A percentile compares a stretch with the other conserved stretches of the same genome.
These are phyloP conservation scores for Kodamaea arcana DNA, from an alignment of 1,139 yeast species.

Conservation along the genomic window DNA sequence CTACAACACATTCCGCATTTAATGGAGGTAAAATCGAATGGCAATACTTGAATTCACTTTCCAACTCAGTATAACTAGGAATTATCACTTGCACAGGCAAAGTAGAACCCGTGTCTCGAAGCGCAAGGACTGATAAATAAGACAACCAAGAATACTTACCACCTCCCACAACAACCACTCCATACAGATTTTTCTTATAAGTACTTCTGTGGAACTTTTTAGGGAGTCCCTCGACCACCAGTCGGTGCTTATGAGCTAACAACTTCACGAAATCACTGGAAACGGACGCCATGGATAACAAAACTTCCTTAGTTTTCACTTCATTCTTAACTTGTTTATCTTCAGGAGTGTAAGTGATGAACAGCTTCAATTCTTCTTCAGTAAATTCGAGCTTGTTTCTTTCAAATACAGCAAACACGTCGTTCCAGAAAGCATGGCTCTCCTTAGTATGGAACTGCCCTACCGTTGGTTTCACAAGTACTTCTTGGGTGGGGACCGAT, in stretches of 20 bases:
- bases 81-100: slow-evolving; percentile 37
- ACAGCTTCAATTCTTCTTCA: slow-evolving; percentile 14
- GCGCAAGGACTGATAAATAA: slow-evolving; percentile 29
- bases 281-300: slow-evolving; percentile 29
- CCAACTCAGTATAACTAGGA: slow-evolving; percentile 30
- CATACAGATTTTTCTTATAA: slow-evolving; percentile 24
- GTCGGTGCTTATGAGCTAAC: slow-evolving; percentile 22
- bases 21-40: slow-evolving; percentile 12
- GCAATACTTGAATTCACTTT: slow-evolving; percentile 15
- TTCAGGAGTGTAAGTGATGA: slow-evolving; percentile 22
- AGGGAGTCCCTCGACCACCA: slow-evolving; percentile 24
- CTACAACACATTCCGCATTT: slow-evolving; percentile 16
- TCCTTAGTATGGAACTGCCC: slow-evolving; percentile 9
- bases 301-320: slow-evolving; percentile 23
- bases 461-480: slow-evolving; percentile 8
- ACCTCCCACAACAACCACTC: slow-evolving; percentile 40
- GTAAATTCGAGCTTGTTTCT: slow-evolving; percentile 10
- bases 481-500: neutral
- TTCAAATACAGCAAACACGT: slow-evolving; percentile 14
- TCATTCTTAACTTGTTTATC: slow-evolving; percentile 21
- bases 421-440: slow-evolving; percentile 16
- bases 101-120: slow-evolving; percentile 33
- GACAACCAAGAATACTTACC: slow-evolving; percentile 38
- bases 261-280: slow-evolving; percentile 21
- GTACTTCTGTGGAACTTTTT: slow-evolving; percentile 20